Conservation (phyloP, 2,329 filamentous ascomycete genomes). For the Diaporthe ilicicola region DNA sequence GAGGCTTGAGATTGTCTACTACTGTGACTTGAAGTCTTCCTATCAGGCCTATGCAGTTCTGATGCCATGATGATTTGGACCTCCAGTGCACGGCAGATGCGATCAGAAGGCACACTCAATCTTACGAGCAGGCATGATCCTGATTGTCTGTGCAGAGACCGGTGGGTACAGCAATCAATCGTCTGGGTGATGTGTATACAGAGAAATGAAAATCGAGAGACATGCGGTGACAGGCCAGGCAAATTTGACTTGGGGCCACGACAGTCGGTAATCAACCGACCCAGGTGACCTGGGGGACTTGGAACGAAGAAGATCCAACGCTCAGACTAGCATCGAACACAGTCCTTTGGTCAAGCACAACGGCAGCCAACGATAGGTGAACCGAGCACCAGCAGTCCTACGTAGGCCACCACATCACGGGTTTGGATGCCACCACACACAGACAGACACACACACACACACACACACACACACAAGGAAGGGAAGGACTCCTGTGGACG, state of each 20-base stretch:
- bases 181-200: not conserved
- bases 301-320: constrained; percentile 3
- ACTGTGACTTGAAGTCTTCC: not conserved
- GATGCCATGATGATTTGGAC: not conserved
- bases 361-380: constrained; percentile 6
- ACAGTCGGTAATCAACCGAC: constrained; percentile 2
- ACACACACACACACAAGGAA: not conserved
- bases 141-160: constrained; percentile 20
- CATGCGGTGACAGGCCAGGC: constrained; percentile 28
- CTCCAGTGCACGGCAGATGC: constrained; percentile 18
- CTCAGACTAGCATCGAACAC: not conserved
- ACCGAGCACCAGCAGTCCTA: not conserved
- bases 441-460: too few relatives aligned
- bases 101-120: constrained; percentile 18
- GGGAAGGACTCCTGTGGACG: not conserved
- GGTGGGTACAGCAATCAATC: not conserved
- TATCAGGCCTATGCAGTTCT: not conserved
- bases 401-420: not conserved
- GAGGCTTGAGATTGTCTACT: not conserved
- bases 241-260: constrained; percentile 17
- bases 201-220: constrained; percentile 28
- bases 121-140: constrained; percentile 30
- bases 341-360: constrained; percentile 2
- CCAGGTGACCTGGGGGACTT: not conserved
- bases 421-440: not conserved